Evolutionary conservation across 208 protist genomes (phyloP).

Genomic region (Acanthamoeba triangularis): DNA sequence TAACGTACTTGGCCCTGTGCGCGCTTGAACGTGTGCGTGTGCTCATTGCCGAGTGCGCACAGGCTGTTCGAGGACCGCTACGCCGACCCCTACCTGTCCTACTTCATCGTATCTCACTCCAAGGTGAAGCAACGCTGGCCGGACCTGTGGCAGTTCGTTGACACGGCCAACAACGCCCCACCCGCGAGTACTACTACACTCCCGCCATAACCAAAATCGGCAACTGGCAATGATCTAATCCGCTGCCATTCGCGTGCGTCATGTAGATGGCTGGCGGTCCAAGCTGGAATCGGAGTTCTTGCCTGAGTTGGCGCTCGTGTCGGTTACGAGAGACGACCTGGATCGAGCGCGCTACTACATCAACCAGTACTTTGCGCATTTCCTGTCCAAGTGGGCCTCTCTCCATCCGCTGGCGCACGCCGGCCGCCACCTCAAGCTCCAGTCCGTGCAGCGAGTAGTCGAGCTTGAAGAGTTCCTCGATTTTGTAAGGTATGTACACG

Average conservation of each 20-base stretch:
- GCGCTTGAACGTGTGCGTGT: background rate
- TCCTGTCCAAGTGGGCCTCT: conserved; percentile 86
- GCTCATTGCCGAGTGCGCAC: background rate
- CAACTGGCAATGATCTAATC: background rate
- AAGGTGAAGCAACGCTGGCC: conserved; percentile 82
- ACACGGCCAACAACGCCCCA: conserved; percentile 10
- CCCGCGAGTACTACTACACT: background rate
- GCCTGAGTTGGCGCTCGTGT: conserved; percentile 83
- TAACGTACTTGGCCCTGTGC: background rate
- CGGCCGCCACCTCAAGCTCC: conserved; percentile 83
- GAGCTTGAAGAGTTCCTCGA: conserved; percentile 90
- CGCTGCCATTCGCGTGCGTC: background rate
- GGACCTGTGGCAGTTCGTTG: conserved; percentile 78
- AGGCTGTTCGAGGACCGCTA: conserved; percentile 62
- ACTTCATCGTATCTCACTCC: conserved; percentile 74
- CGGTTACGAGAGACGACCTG: conserved; percentile 79
- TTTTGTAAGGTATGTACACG: conserved; percentile 63
- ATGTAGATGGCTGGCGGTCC: conserved; percentile 2
- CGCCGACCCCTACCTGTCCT: conserved; percentile 76
- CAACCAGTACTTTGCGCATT: conserved; percentile 81
- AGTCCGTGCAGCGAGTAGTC: conserved; percentile 87
- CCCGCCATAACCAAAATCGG: background rate
- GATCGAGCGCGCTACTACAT: conserved; percentile 86
- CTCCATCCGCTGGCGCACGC: conserved; percentile 83
- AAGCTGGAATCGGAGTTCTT: conserved; percentile 75